Conservation (phyloP, 768 basidiomycete genomes). For the Leucocoprinus sp. region DNA sequence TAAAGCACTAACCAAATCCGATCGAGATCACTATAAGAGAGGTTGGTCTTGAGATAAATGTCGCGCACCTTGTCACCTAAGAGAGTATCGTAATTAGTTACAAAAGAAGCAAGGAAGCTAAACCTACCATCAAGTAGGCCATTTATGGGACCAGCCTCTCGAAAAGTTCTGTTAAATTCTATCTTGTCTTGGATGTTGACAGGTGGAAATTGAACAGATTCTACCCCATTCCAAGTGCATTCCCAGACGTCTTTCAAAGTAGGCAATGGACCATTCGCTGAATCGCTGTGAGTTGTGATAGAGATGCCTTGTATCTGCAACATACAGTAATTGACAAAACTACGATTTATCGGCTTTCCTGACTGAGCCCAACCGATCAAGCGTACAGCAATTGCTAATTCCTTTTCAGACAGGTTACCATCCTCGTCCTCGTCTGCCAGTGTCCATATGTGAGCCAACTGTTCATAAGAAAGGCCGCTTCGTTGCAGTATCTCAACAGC, state of each 20-base stretch:
- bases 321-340: slow-evolving; percentile 12
- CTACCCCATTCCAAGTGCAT: slow-evolving; percentile 4
- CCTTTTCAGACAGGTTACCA: slow-evolving; percentile 13
- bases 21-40: slow-evolving; percentile 50
- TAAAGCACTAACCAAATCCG: slow-evolving; percentile 45
- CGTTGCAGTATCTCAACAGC: slow-evolving; percentile 14
- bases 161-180: slow-evolving; percentile 46
- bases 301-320: neutral
- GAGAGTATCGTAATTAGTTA: neutral
- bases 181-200: slow-evolving; percentile 35
- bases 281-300: neutral
- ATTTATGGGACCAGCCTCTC: slow-evolving; percentile 38
- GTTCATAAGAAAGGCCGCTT: slow-evolving; percentile 12
- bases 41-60: slow-evolving; percentile 53
- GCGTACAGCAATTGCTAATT: slow-evolving; percentile 15
- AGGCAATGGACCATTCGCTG: slow-evolving; percentile 11
- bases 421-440: slow-evolving; percentile 15
- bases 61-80: slow-evolving; percentile 52
- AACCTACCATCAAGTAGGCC: slow-evolving; percentile 46
- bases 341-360: slow-evolving; percentile 11
- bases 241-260: slow-evolving; percentile 12
- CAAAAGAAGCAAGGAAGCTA: neutral
- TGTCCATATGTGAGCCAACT: slow-evolving; percentile 13
- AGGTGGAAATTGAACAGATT: slow-evolving; percentile 24
- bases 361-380: slow-evolving; percentile 17